These are phyloP conservation scores for Yarrowia deformans DNA, from an alignment of 805 yeast species.

Conservation along the genomic window DNA sequence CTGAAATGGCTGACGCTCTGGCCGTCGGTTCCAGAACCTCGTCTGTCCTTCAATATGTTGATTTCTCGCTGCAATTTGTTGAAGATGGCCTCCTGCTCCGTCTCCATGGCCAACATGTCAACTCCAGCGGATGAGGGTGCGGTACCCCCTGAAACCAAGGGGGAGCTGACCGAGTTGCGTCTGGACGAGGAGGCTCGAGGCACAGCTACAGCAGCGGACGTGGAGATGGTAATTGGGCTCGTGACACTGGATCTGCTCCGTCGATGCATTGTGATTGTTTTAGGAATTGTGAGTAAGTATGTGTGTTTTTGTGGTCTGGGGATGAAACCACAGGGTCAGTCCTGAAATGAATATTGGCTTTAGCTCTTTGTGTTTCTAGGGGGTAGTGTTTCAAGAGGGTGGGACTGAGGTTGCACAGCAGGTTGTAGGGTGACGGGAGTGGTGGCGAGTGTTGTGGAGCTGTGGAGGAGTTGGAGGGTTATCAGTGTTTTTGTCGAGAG, in stretches of 20 bases:
- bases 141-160: slow-evolving; percentile 20
- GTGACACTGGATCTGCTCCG: slow-evolving; percentile 27
- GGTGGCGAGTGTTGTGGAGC: background rate
- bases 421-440: background rate
- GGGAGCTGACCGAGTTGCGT: slow-evolving; percentile 14
- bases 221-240: slow-evolving; percentile 11
- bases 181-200: slow-evolving; percentile 13
- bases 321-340: background rate
- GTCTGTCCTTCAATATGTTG: slow-evolving; percentile 55
- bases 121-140: slow-evolving; percentile 8
- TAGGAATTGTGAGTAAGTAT: background rate
- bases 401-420: background rate
- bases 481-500: background rate
- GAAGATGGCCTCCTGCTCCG: slow-evolving; percentile 79
- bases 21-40: slow-evolving; percentile 47
- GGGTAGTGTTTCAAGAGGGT: background rate
- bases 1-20: slow-evolving; percentile 47
- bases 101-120: slow-evolving; percentile 56
- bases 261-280: slow-evolving; percentile 18
- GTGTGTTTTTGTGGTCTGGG: background rate
- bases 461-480: background rate
- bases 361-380: slow-evolving; percentile 20
- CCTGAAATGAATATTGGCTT: slow-evolving; percentile 18
- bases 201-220: background rate
- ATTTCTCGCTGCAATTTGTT: slow-evolving; percentile 71